Evolutionary conservation across 1,139 yeast genomes (phyloP).

Genomic region (Suhomyces taliae): DNA sequence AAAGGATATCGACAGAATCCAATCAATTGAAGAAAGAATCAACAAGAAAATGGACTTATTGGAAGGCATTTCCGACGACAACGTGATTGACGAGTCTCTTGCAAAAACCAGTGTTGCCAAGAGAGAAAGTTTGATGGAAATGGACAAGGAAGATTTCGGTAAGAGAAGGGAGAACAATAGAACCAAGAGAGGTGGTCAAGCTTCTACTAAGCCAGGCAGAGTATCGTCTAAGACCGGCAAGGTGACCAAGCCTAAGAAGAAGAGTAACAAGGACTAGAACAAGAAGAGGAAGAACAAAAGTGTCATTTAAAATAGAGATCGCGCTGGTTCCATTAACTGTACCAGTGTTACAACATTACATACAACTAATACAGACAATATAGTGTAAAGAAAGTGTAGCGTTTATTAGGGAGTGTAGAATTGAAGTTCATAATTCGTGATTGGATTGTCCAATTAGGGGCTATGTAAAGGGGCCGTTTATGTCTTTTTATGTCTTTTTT

Average conservation of each 20-base stretch:
- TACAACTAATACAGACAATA: background rate
- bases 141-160: constrained; percentile 90
- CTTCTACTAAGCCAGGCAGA: background rate
- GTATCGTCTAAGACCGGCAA: constrained; percentile 1
- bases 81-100: constrained; percentile 69
- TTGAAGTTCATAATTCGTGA: too few relatives aligned
- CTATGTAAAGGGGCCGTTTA: too few relatives aligned
- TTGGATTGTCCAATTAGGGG: too few relatives aligned
- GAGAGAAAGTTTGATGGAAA: constrained; percentile 86
- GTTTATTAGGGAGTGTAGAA: too few relatives aligned
- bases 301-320: background rate
- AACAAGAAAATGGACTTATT: constrained; percentile 74
- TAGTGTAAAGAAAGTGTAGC: background rate
- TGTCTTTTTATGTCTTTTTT: too few relatives aligned
- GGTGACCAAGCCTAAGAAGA: constrained; percentile 7
- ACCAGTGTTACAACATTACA: background rate
- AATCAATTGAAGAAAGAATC: constrained; percentile 84
- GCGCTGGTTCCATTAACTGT: too few relatives aligned
- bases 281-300: background rate
- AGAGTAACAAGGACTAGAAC: constrained; percentile 2
- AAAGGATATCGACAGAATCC: constrained; percentile 76
- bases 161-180: constrained; percentile 62
- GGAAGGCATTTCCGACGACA: constrained; percentile 69
- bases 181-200: constrained; percentile 34
- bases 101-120: constrained; percentile 76